Evolutionary conservation across 2,329 filamentous ascomycete species (phyloP), one percentile per base, ranked within the genome.

Genomic region (Cordyceps cicadae): DNA sequence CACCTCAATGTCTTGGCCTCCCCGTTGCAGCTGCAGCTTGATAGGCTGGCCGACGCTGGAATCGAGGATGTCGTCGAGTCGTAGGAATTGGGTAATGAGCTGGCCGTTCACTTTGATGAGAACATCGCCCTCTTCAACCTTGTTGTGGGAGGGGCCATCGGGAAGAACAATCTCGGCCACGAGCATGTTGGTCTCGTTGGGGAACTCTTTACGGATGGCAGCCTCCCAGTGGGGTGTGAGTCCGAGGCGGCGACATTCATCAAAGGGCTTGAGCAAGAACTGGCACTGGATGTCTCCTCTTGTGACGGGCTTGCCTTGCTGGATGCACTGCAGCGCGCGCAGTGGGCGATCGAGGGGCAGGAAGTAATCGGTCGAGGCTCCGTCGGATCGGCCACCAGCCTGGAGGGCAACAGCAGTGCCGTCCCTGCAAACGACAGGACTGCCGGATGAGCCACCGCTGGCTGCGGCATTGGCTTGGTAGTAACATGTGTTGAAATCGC

Each of bases 231-330:
- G 83, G 0, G 92, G 81, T 2, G 85, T 90, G 63, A 99, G 79
- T 8, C 94, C 94, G 12, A 99, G 79, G 62, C 94, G 84, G 59
- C 93, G 87, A 73, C 94, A 97, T 73, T 99, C 95, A 67, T 99
- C 95, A 68, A 99, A 99, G 0, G 94, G 91, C 74, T 97, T 97
- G 64, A 99, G 83, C 58, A 97, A 82, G 82, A 95, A 99, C 72
- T 99, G 94, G 64, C 91, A 96, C 75, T 99, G 94, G 54, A 99
- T 96, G n/a, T 94, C 96, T 53, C 94, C 94, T 67, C 94, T 84
- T n/a, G 87, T 86, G 57, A 99, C 87, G 2, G 83, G 83, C 66
- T 87, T 83, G 39, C 85, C 87, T 65, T 87, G 81, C 70, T 89
- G 91, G 60, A 99, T 87, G 69, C 92, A 95, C 70, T 91, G 83